These are phyloP conservation scores for Citropsis articulata DNA, from an alignment of 345 rosid genomes.

Conservation along the genomic window DNA sequence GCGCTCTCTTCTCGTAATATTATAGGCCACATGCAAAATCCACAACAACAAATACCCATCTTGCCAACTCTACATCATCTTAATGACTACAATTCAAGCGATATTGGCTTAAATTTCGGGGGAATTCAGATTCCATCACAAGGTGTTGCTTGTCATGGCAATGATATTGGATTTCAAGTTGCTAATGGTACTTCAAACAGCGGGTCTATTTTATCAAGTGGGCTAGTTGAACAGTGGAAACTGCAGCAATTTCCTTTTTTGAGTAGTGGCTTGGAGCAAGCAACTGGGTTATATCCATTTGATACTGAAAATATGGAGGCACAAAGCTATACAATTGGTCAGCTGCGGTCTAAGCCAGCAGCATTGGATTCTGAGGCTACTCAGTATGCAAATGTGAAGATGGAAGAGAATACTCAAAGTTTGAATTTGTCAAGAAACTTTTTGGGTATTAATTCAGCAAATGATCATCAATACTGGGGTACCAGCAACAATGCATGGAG, in stretches of 20 bases:
- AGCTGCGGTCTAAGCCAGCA: constrained; percentile 26
- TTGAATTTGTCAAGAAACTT: constrained; percentile 46
- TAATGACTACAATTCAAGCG: constrained; percentile 24
- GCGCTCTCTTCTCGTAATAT: constrained; percentile 33
- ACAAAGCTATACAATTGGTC: constrained; percentile 19
- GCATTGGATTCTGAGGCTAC: constrained; percentile 22
- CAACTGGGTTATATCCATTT: constrained; percentile 27
- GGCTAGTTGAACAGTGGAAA: constrained; percentile 44
- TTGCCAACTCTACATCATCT: constrained; percentile 44
- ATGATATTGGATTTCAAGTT: constrained; percentile 31
- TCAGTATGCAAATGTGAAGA: constrained; percentile 27
- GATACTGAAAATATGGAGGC: constrained; percentile 31
- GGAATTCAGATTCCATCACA: constrained; percentile 26
- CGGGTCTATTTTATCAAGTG: constrained; percentile 29
- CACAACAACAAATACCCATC: constrained; percentile 31
- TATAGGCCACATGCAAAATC: constrained; percentile 24
- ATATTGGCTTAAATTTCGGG: constrained; percentile 32
- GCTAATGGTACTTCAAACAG: constrained; percentile 16
- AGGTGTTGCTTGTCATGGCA: not conserved
- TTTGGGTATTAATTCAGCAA: constrained; percentile 33
- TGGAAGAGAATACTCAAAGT: constrained; percentile 39
- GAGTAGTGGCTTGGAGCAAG: constrained; percentile 19
- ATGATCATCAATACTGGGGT: constrained; percentile 45
- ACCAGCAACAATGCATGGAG: constrained; percentile 45
- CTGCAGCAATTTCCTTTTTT: constrained; percentile 47